Conservation (phyloP, 2,329 filamentous ascomycete genomes). For the Parafenestella ontariensis region DNA sequence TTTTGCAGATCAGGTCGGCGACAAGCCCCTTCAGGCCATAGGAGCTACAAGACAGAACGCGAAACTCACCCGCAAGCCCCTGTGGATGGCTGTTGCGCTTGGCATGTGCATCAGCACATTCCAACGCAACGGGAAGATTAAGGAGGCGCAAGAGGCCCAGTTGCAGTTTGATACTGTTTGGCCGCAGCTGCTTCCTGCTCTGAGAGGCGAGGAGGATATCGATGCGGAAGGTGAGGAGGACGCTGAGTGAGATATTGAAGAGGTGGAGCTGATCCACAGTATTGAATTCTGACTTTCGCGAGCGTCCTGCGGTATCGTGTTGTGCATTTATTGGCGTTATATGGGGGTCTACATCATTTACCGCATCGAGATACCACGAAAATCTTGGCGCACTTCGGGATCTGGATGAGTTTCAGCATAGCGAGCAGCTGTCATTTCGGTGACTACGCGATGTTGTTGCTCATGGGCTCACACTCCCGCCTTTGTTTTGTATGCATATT, state of each 20-base stretch:
- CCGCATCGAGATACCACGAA: conserved; percentile 4
- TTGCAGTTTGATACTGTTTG: conserved; percentile 29
- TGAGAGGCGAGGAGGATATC: conserved; percentile 25
- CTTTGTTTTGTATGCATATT: background rate
- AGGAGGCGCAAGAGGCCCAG: conserved; percentile 32
- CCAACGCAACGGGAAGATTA: conserved; percentile 32
- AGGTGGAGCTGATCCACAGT: background rate
- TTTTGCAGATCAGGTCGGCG: conserved; percentile 80
- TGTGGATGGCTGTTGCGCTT: conserved; percentile 43
- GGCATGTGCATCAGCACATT: conserved; percentile 42
- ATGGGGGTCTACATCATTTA: conserved; percentile 1
- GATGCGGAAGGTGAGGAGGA: conserved; percentile 36
- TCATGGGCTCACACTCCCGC: background rate
- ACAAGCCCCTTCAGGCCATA: conserved; percentile 60
- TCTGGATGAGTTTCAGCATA: background rate
- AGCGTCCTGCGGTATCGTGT: background rate
- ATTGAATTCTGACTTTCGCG: background rate
- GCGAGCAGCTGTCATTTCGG: background rate
- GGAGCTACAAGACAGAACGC: conserved; percentile 37
- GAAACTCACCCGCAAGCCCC: conserved; percentile 24
- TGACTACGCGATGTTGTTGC: background rate
- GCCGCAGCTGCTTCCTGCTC: conserved; percentile 28
- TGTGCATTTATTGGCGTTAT: conserved; percentile 10
- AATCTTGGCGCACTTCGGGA: background rate
- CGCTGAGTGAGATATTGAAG: background rate